Evolutionary conservation across 148 eudicot species (phyloP).

Genomic region (Salicornia ramosissima): DNA sequence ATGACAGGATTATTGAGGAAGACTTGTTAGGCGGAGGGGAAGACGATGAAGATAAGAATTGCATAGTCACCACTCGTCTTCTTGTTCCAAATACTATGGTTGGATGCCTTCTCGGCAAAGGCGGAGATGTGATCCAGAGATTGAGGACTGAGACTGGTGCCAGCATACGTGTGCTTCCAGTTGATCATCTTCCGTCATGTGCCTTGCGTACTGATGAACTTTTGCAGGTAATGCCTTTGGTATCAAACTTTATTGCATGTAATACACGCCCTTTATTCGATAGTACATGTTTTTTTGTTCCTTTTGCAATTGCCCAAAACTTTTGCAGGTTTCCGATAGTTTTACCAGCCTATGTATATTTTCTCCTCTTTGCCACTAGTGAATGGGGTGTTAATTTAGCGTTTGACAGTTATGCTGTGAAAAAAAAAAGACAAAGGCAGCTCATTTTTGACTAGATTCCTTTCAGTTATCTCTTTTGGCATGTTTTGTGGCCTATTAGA

Average conservation of each 20-base stretch:
- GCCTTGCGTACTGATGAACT: conserved; percentile 60
- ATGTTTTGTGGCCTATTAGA: not conserved
- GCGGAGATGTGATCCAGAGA: conserved; percentile 72
- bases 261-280: not conserved
- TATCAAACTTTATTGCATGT: not conserved
- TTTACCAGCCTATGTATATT: not conserved
- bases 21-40: conserved; percentile 44
- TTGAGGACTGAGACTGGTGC: conserved; percentile 76
- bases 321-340: not conserved
- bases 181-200: conserved; percentile 67
- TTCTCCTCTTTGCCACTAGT: not conserved
- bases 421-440: not conserved
- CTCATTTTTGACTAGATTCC: not conserved
- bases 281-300: not conserved
- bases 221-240: conserved; percentile 51
- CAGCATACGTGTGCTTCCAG: conserved; percentile 65
- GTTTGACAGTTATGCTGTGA: not conserved
- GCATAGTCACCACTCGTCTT: conserved; percentile 52
- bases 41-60: conserved; percentile 31
- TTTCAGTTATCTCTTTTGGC: not conserved
- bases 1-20: conserved; percentile 60
- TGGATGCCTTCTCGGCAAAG: conserved; percentile 72
- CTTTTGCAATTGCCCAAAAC: not conserved
- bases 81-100: conserved; percentile 71
- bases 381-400: not conserved